These are phyloP conservation scores for Scleroderma bovista DNA, from an alignment of 768 basidiomycete species.

Conservation along the genomic window DNA sequence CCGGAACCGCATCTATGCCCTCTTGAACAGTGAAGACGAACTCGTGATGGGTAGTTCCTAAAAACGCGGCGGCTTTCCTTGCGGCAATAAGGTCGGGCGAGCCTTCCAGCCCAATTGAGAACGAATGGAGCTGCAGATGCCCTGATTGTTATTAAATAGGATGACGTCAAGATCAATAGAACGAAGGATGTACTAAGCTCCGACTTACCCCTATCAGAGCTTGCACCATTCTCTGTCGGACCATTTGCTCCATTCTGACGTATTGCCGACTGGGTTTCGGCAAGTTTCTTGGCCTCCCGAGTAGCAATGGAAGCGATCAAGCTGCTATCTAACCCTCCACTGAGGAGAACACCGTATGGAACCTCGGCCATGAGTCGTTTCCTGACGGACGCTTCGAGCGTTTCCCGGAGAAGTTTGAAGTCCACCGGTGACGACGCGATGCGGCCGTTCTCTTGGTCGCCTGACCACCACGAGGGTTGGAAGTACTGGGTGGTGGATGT, in stretches of 20 bases:
- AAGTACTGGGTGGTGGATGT: conserved; percentile 79
- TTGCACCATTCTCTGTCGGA: conserved; percentile 41
- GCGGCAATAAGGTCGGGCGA: conserved; percentile 95
- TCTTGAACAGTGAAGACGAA: conserved; percentile 98
- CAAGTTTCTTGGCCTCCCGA: conserved; percentile 90
- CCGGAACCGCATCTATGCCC: conserved; percentile 93
- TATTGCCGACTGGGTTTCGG: conserved; percentile 70
- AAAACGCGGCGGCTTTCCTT: conserved; percentile 84
- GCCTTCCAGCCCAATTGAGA: conserved; percentile 91
- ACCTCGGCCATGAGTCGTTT: conserved; percentile 98
- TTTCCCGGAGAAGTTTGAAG: conserved; percentile 65
- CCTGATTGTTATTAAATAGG: conserved; percentile 50
- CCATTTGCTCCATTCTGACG: conserved; percentile 60
- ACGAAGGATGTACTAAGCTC: not conserved
- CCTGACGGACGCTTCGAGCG: conserved; percentile 85
- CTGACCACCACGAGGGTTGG: conserved; percentile 83
- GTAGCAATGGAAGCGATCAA: conserved; percentile 94
- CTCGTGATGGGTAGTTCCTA: conserved; percentile 96
- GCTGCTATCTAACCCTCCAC: conserved; percentile 93
- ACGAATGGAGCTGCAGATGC: conserved; percentile 91
- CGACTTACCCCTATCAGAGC: conserved; percentile 50
- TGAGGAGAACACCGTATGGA: conserved; percentile 93
- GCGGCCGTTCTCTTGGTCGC: conserved; percentile 63
- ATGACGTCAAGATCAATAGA: not conserved
- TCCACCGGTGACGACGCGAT: conserved; percentile 57